Evolutionary conservation across 83 land plant species (phyloP).

Genomic region (Diphasiastrum complanatum): DNA sequence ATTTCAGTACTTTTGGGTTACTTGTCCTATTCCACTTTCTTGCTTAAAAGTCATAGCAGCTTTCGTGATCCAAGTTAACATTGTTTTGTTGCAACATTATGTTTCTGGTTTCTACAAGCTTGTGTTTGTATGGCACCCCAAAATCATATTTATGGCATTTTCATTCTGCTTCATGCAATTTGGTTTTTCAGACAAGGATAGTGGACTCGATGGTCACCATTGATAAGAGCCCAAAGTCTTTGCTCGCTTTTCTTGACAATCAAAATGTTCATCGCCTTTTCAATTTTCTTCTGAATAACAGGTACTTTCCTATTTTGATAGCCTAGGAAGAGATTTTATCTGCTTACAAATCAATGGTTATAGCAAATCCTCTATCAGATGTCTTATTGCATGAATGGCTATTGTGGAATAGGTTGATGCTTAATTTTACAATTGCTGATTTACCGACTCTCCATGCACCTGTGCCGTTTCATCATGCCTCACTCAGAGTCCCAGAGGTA

Average conservation of each 20-base stretch:
- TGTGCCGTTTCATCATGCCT: constrained; percentile 69
- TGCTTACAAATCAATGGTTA: too few species aligned
- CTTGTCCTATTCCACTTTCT: too few species aligned
- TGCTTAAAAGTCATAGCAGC: too few species aligned
- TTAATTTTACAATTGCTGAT: constrained; percentile 49
- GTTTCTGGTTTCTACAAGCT: too few species aligned
- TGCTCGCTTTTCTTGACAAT: constrained; percentile 57
- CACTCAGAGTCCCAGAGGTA: constrained; percentile 68
- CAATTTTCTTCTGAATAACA: constrained; percentile 82
- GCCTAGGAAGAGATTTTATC: background rate
- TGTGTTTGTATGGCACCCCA: too few species aligned
- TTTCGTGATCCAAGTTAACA: too few species aligned
- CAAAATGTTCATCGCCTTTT: constrained; percentile 68
- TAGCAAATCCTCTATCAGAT: too few species aligned
- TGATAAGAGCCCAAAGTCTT: constrained; percentile 66
- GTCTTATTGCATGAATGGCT: too few species aligned
- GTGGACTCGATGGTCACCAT: constrained; percentile 42
- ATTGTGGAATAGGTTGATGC: constrained; percentile 48
- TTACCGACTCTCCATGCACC: constrained; percentile 79
- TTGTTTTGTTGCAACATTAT: too few species aligned
- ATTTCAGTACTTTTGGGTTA: background rate
- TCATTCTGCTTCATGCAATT: background rate
- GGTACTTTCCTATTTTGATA: constrained; percentile 28
- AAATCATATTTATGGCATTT: background rate
- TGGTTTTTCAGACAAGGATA: constrained; percentile 50